Evolutionary conservation across 176 grass and related monocot genomes (phyloP).

Genomic region (Raddia distichophylla): DNA sequence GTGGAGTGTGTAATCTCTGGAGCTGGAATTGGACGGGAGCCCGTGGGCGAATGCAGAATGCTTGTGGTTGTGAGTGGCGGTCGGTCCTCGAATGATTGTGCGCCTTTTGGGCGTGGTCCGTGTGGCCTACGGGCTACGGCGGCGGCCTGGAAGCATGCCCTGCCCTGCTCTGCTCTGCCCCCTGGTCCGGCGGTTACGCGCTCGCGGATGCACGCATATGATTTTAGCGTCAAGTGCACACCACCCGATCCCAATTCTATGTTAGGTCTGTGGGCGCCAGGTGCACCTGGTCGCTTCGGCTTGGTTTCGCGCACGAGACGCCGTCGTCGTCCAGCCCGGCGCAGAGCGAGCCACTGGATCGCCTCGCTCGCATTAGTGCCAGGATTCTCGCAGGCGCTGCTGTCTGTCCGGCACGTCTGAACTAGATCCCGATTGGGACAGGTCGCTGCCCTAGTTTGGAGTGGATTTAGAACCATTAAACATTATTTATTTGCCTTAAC

Average conservation of each 20-base stretch:
- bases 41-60: too few relatives aligned
- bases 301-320: neutral
- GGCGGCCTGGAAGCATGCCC: neutral
- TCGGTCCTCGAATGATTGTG: constrained; percentile 27
- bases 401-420: too few relatives aligned
- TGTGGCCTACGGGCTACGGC: too few relatives aligned
- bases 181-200: neutral
- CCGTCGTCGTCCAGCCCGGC: neutral
- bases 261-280: constrained; percentile 7
- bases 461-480: too few relatives aligned
- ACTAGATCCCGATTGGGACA: too few relatives aligned
- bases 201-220: constrained; percentile 28
- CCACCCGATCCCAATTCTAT: constrained; percentile 8
- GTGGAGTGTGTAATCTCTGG: neutral
- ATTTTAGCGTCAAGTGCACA: constrained; percentile 54
- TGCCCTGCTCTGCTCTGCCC: too few relatives aligned
- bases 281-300: neutral
- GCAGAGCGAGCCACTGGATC: neutral
- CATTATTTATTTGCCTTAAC: too few relatives aligned
- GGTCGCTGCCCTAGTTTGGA: too few relatives aligned
- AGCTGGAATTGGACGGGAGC: neutral
- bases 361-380: too few relatives aligned
- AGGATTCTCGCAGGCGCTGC: too few relatives aligned
- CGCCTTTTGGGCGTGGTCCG: neutral
- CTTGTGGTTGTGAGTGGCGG: neutral